These are phyloP conservation scores for Excoecaria cochinchinensis DNA, from an alignment of 345 rosid genomes.

Conservation along the genomic window DNA sequence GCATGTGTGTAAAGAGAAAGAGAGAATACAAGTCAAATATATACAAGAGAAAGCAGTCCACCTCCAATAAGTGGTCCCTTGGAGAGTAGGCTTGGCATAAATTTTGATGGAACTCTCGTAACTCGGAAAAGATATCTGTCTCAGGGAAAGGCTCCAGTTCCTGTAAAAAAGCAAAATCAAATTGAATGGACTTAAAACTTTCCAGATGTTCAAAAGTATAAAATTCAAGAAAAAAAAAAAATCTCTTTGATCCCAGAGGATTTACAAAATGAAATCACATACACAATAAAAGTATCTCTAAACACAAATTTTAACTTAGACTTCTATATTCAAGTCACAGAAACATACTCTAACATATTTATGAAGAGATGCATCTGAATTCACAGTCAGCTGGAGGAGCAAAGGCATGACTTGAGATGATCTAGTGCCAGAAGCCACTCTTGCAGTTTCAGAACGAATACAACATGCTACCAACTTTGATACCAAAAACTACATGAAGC, in stretches of 20 bases:
- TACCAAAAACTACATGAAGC: conserved; percentile 69
- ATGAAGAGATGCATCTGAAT: conserved; percentile 60
- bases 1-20: neutral
- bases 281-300: neutral
- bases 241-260: neutral
- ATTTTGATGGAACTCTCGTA: conserved; percentile 60
- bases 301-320: conserved; percentile 14
- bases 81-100: conserved; percentile 60
- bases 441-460: conserved; percentile 49
- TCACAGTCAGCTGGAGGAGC: conserved; percentile 61
- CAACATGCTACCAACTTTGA: conserved; percentile 86
- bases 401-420: conserved; percentile 56
- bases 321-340: conserved; percentile 11
- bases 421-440: conserved; percentile 42
- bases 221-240: neutral
- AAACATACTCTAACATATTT: conserved; percentile 71
- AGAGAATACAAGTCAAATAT: neutral
- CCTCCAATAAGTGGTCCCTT: conserved; percentile 86
- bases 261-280: neutral
- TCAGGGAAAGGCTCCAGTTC: conserved; percentile 89
- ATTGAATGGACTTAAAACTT: neutral
- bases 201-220: conserved; percentile 4
- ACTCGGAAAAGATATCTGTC: conserved; percentile 50
- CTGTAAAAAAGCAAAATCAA: conserved; percentile 37
- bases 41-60: conserved; percentile 19